Percentiles rank a stretch among this genome's conserved stretches.
These are phyloP conservation scores for Aspergillus pseudotamarii DNA, from an alignment of 2,329 filamentous ascomycete species.

Conservation along the genomic window DNA sequence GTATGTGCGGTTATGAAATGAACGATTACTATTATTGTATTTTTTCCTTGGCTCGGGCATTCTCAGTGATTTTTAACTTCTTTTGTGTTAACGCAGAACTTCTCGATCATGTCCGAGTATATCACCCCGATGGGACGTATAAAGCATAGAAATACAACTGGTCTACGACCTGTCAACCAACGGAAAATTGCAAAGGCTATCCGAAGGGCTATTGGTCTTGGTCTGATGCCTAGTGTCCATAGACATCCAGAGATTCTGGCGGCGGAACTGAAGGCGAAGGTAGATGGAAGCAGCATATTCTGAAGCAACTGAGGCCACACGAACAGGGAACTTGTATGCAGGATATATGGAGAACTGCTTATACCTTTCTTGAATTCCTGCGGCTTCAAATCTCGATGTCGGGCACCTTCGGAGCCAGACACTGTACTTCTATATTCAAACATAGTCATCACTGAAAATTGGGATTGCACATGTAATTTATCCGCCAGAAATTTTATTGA, in stretches of 20 bases:
- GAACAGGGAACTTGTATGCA: background rate
- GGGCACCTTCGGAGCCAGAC: background rate
- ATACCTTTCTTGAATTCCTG: background rate
- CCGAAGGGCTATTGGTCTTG: constrained; percentile 82
- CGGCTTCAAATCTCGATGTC: background rate
- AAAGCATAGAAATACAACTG: constrained; percentile 72
- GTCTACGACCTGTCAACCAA: constrained; percentile 85
- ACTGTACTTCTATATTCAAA: background rate
- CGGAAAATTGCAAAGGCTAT: constrained; percentile 92
- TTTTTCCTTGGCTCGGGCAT: background rate
- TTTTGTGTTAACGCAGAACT: constrained; percentile 66
- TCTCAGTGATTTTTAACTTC: constrained; percentile 13
- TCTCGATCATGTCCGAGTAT: constrained; percentile 86
- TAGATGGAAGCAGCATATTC: constrained; percentile 26
- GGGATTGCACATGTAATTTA: constrained; percentile 9
- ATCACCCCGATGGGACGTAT: constrained; percentile 85
- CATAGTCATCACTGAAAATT: background rate
- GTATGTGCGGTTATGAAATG: constrained; percentile 52
- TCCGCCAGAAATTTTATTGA: background rate
- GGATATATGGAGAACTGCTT: background rate
- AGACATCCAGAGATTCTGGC: constrained; percentile 79
- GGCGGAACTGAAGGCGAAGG: constrained; percentile 32
- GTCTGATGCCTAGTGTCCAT: constrained; percentile 89
- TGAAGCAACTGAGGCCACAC: constrained; percentile 2
- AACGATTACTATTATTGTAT: no score